Percentiles rank a stretch among this genome's conserved stretches.
Evolutionary conservation across 2,329 filamentous ascomycete genomes (phyloP).

Genomic region (Aurifilum marmelostoma): DNA sequence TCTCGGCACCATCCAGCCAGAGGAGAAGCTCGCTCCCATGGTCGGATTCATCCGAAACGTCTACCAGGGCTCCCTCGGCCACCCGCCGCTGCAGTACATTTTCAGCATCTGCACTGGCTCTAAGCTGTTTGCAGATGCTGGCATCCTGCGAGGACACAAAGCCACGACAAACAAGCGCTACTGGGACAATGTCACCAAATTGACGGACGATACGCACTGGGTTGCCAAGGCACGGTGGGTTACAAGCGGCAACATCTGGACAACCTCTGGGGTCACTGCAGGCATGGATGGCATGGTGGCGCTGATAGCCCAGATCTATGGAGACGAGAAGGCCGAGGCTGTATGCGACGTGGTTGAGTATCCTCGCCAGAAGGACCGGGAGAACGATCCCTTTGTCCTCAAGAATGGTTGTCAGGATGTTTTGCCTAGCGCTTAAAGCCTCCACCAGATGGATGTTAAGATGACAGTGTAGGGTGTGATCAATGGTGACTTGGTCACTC

Average conservation of each 20-base stretch:
- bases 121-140: constrained; percentile 53
- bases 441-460: no score
- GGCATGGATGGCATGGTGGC: constrained; percentile 65
- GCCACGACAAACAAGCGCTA: constrained; percentile 63
- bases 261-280: constrained; percentile 59
- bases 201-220: constrained; percentile 53
- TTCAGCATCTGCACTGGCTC: constrained; percentile 63
- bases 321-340: constrained; percentile 50
- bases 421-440: not conserved
- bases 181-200: constrained; percentile 46
- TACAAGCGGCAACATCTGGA: constrained; percentile 61
- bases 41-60: constrained; percentile 45
- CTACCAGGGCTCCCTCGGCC: constrained; percentile 32
- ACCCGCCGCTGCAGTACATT: constrained; percentile 47
- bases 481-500: no score
- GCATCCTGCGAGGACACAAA: constrained; percentile 53
- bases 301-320: constrained; percentile 58
- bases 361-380: constrained; percentile 53
- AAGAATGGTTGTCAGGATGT: not conserved
- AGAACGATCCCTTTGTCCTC: constrained; percentile 57
- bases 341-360: constrained; percentile 62
- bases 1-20: constrained; percentile 46
- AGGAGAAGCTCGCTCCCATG: constrained; percentile 37
- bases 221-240: constrained; percentile 60
- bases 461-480: no score